Evolutionary conservation across 1,139 yeast genomes (phyloP), one percentile per base, ranked within the genome.

Genomic region (Pneumocystis oryctolagi): DNA sequence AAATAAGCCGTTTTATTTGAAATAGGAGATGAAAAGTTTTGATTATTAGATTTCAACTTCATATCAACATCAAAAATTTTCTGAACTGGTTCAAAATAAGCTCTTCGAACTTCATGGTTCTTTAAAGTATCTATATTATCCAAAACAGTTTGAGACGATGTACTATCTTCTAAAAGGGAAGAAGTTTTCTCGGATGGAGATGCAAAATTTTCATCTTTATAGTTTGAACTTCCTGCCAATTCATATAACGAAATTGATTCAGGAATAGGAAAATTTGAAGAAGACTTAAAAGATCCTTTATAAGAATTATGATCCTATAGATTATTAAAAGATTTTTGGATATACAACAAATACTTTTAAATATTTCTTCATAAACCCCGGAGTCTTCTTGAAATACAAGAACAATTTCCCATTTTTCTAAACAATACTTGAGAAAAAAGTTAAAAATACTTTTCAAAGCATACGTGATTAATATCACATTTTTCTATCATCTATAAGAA

Each of bases 391-490:
- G 20, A 9, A 20, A 47, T 9, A 25, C 20, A 20, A 3, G n/a
- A 9, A 12, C 12, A 6, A 8, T 47, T 47, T 25, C 2, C 12
- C 4, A 47, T 47, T 47, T 47, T 25, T 25, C 55, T 47, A 9
- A 4, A 14, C 16, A 37, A 37, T 12, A 25, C 3, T 28, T 25
- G 14, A 39, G n/a, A 39, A 39, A 25, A 2, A 47, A 25, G 6
- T 8, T 25, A 25, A 25, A 25, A 25, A 25, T 25, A 47, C 25
- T 25, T 47, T 25, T 25, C 25, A 8, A 12, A 53, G 25, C 25
- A 47, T 20, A 32, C 63, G 42, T 4, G 42, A 62, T 62, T 28
- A n/a, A 20, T 61, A 42, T 32, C 34, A 25, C 5, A 35, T 58
- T 34, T 62, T 62, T 47, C 55, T 47, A 47, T 12, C 16, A 47